phyloP scores from a whole-genome alignment of 257 asterid species.

The Mentha longifolia region DNA sequence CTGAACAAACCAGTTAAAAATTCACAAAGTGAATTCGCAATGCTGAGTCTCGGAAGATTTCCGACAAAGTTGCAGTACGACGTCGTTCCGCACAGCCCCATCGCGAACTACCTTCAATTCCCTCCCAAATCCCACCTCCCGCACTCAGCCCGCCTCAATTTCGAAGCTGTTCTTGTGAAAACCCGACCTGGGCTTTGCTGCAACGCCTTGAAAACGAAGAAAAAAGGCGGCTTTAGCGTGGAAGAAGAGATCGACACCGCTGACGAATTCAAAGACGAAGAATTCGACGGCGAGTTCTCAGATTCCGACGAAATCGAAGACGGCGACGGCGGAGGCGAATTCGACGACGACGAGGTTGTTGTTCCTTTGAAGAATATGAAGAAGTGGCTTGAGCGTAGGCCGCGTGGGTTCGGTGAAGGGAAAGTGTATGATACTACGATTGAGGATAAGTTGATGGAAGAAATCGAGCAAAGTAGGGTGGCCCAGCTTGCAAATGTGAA shows the following conservation, averaged over 20 bases:
- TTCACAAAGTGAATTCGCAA: constrained; percentile 26
- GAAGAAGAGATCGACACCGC: constrained; percentile 46
- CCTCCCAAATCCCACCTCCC: constrained; percentile 44
- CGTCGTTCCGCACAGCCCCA: constrained; percentile 36
- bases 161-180: constrained; percentile 26
- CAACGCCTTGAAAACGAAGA: constrained; percentile 42
- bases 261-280: constrained; percentile 47
- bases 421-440: constrained; percentile 78
- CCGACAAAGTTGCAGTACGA: constrained; percentile 44
- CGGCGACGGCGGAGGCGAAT: constrained; percentile 39
- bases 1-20: too few relatives aligned
- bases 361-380: constrained; percentile 73
- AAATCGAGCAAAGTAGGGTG: constrained; percentile 74
- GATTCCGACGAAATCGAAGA: constrained; percentile 33
- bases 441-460: constrained; percentile 91
- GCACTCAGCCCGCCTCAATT: constrained; percentile 38
- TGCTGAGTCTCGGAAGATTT: constrained; percentile 60
- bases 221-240: constrained; percentile 35
- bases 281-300: constrained; percentile 43
- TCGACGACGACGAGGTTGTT: constrained; percentile 44
- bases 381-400: constrained; percentile 68
- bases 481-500: constrained; percentile 83
- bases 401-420: constrained; percentile 94
- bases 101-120: constrained; percentile 35
- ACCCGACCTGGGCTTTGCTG: constrained; percentile 42